phyloP scores from a whole-genome alignment of 2,329 filamentous ascomycete species.

The Cadophora sp. region DNA sequence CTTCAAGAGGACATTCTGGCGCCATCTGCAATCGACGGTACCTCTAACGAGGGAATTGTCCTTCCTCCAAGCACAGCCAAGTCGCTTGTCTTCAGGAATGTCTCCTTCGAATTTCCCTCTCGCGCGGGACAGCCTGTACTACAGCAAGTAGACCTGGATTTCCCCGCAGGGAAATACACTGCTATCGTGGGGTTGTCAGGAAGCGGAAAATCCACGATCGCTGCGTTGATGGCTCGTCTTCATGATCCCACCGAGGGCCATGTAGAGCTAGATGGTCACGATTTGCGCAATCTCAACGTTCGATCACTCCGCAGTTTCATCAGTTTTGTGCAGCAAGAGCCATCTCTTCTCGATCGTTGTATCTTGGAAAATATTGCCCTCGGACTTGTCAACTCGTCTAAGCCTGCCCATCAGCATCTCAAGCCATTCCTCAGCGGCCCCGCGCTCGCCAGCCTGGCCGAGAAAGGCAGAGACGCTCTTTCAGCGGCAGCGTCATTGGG shows the following conservation, averaged over 20 bases:
- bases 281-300: conserved; percentile 30
- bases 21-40: conserved; percentile 35
- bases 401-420: conserved; percentile 44
- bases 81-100: conserved; percentile 45
- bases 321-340: conserved; percentile 62
- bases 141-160: conserved; percentile 41
- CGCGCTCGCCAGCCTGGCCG: conserved; percentile 50
- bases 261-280: conserved; percentile 30
- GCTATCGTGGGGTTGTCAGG: conserved; percentile 65
- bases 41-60: conserved; percentile 18
- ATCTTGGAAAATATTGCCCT: conserved; percentile 45
- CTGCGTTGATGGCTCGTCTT: conserved; percentile 61
- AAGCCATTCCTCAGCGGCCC: conserved; percentile 51
- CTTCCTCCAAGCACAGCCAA: conserved; percentile 38
- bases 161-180: conserved; percentile 48
- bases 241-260: conserved; percentile 57
- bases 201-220: conserved; percentile 63
- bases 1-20: conserved; percentile 27
- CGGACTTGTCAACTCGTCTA: conserved; percentile 51
- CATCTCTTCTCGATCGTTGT: conserved; percentile 58
- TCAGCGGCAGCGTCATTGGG: neutral
- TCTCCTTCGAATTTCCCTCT: conserved; percentile 46
- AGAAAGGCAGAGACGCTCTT: conserved; percentile 50
- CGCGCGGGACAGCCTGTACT: conserved; percentile 42
- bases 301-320: conserved; percentile 49